Evolutionary conservation across 208 protist species (phyloP).

Genomic region (Trypanosoma congolense): DNA sequence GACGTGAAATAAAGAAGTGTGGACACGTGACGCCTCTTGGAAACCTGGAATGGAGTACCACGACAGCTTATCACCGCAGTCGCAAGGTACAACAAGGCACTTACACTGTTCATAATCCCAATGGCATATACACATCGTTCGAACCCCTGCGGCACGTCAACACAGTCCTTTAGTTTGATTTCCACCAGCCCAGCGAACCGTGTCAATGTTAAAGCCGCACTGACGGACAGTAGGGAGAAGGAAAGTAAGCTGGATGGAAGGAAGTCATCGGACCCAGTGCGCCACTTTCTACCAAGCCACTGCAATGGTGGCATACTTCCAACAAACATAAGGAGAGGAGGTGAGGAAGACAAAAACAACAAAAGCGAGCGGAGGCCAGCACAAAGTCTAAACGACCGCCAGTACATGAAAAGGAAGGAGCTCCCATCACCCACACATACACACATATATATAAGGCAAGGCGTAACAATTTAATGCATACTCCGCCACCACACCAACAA

Average conservation of each 20-base stretch:
- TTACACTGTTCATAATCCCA: slow-evolving; percentile 29
- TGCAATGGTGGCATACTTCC: slow-evolving; percentile 59
- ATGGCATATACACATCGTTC: slow-evolving; percentile 26
- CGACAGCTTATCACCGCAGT: slow-evolving; percentile 41
- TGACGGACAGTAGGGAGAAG: slow-evolving; percentile 27
- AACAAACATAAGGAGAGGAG: slow-evolving; percentile 5
- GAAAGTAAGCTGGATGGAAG: slow-evolving; percentile 51
- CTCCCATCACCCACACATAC: too few relatives aligned
- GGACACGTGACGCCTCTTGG: slow-evolving; percentile 50
- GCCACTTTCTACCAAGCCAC: slow-evolving; percentile 74
- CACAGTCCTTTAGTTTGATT: slow-evolving; percentile 19
- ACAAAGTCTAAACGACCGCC: not conserved
- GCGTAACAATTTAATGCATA: too few relatives aligned
- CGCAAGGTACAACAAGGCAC: slow-evolving; percentile 30
- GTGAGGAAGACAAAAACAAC: too few relatives aligned
- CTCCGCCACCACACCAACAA: too few relatives aligned
- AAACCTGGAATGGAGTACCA: slow-evolving; percentile 64
- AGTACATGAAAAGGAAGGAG: too few relatives aligned
- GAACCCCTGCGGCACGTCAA: slow-evolving; percentile 11
- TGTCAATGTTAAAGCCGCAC: slow-evolving; percentile 17
- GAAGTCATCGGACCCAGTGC: slow-evolving; percentile 72
- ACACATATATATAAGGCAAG: too few relatives aligned
- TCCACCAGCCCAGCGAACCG: slow-evolving; percentile 1
- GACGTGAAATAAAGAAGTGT: slow-evolving; percentile 52
- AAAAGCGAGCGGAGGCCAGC: too few relatives aligned